Percentiles rank a stretch among this genome's conserved stretches.
phyloP scores from a whole-genome alignment of 352 stramenopile genomes.

The Lagenidium sp. region DNA sequence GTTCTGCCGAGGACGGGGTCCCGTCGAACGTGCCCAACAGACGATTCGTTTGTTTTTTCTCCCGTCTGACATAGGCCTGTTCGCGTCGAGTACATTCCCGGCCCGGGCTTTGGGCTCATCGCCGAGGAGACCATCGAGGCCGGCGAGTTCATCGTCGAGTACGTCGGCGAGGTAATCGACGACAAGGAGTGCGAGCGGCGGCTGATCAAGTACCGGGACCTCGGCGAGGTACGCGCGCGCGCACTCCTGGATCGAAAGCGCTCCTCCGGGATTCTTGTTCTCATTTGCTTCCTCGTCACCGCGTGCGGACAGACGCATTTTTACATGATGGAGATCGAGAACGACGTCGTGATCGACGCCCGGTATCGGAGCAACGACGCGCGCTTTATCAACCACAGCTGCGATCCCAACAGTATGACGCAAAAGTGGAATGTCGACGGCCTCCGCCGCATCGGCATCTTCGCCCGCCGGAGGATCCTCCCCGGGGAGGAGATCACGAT shows the following conservation, averaged over 20 bases:
- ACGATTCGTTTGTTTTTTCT: too few species aligned
- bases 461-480: conserved; percentile 48
- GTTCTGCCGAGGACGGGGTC: too few species aligned
- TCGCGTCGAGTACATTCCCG: conserved; percentile 63
- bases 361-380: conserved; percentile 88
- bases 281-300: too few species aligned
- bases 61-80: conserved; percentile 16
- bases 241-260: too few species aligned
- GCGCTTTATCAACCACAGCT: conserved; percentile 96
- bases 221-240: too few species aligned
- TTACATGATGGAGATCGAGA: conserved; percentile 86
- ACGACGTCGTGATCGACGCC: conserved; percentile 80
- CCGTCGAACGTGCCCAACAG: too few species aligned
- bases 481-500: conserved; percentile 71
- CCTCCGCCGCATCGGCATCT: conserved; percentile 70
- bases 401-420: conserved; percentile 91
- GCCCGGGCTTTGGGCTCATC: conserved; percentile 87
- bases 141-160: conserved; percentile 90
- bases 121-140: conserved; percentile 66
- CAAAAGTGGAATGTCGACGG: conserved; percentile 89
- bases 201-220: conserved; percentile 42
- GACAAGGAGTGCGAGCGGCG: conserved; percentile 63
- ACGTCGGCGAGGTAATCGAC: conserved; percentile 91
- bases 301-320: too few species aligned
- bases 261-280: too few species aligned